These are phyloP conservation scores for Collybia mongolica DNA, from an alignment of 768 basidiomycete genomes.

Conservation along the genomic window DNA sequence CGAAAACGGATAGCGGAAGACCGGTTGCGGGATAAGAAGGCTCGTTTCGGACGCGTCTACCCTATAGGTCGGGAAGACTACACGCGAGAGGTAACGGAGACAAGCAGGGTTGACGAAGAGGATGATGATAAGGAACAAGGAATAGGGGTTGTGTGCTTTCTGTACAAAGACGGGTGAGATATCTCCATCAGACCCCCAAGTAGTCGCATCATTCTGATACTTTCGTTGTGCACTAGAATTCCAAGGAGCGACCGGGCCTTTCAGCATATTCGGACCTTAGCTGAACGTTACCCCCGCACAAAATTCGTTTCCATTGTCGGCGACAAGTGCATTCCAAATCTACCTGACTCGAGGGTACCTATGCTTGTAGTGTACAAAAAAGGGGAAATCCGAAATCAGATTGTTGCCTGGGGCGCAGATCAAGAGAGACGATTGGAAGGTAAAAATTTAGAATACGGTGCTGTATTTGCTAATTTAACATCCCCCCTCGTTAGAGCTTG, in stretches of 20 bases:
- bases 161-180: constrained; percentile 93
- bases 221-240: constrained; percentile 44
- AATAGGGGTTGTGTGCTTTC: constrained; percentile 90
- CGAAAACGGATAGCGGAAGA: constrained; percentile 66
- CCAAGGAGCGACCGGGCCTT: constrained; percentile 78
- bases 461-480: background rate
- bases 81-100: constrained; percentile 92
- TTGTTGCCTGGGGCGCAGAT: constrained; percentile 83
- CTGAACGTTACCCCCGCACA: constrained; percentile 82
- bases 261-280: constrained; percentile 67
- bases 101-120: constrained; percentile 68
- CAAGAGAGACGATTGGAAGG: constrained; percentile 77
- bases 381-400: constrained; percentile 87
- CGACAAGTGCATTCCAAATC: constrained; percentile 93
- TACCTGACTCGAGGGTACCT: constrained; percentile 87
- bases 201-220: background rate
- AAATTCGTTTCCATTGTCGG: constrained; percentile 97
- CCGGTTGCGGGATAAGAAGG: constrained; percentile 50
- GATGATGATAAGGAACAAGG: constrained; percentile 69
- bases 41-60: constrained; percentile 80
- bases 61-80: constrained; percentile 94
- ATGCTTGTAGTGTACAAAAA: constrained; percentile 92
- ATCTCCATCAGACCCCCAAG: background rate
- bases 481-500: constrained; percentile 50
- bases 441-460: constrained; percentile 22